These are phyloP conservation scores for Calonectria henricotiae DNA, from an alignment of 2,329 filamentous ascomycete species.

Conservation along the genomic window DNA sequence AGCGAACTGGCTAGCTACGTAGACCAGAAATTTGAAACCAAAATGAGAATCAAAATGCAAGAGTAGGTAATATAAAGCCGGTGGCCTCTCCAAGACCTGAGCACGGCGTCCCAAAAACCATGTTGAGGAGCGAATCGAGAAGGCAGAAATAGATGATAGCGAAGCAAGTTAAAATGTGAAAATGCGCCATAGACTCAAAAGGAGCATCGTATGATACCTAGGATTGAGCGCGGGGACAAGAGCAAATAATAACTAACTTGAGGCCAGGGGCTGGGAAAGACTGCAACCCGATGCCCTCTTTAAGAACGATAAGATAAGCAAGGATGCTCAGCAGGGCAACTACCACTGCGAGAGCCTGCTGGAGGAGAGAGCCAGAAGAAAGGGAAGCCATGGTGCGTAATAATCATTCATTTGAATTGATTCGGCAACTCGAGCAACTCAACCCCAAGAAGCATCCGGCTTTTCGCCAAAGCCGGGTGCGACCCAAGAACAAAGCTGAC, in stretches of 20 bases:
- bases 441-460: neutral
- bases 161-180: too few relatives aligned
- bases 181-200: neutral
- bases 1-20: too few relatives aligned
- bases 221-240: neutral
- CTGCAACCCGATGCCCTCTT: slow-evolving; percentile 35
- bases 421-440: slow-evolving; percentile 6
- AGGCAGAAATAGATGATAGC: slow-evolving; percentile 9
- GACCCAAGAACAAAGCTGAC: slow-evolving; percentile 27
- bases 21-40: slow-evolving; percentile 10
- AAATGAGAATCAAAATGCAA: neutral
- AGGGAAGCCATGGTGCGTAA: slow-evolving; percentile 21
- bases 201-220: neutral
- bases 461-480: slow-evolving; percentile 6
- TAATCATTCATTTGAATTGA: neutral
- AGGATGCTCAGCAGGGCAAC: slow-evolving; percentile 48
- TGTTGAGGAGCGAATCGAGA: neutral
- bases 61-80: neutral
- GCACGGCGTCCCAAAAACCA: neutral
- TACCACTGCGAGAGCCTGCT: slow-evolving; percentile 43
- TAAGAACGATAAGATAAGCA: slow-evolving; percentile 37
- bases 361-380: slow-evolving; percentile 39
- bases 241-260: slow-evolving; percentile 37
- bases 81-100: neutral
- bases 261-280: slow-evolving; percentile 23